Evolutionary conservation across 768 basidiomycete species (phyloP), one percentile per base, ranked within the genome.

Genomic region (Vishniacozyma victoriae): DNA sequence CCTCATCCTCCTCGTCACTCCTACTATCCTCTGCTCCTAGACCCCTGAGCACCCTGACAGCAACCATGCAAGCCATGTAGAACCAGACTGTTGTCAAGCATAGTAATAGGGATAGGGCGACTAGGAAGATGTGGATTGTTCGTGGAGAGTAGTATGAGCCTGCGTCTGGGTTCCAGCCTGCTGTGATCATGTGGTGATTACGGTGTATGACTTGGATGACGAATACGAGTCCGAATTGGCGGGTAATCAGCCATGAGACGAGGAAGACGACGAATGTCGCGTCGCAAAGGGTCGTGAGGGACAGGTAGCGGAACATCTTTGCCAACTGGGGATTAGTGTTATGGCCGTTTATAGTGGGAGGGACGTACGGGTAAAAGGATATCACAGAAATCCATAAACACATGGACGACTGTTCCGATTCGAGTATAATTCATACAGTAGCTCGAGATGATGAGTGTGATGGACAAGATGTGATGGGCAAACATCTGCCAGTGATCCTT

Each of bases 401-500:
- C 78, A 80, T 95, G 84, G 51, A 95, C 82, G 38, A 90, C 75
- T 59, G 85, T 87, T 14, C 95, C 95, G 36, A 92, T 79, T 37
- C 91, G 85, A 7, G 88, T 93, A 67, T 83, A 84, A 72, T 91
- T 85, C 68, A 78, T 80, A 52, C 78, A 78, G 73, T 95, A 97
- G 71, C 87, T 90, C 33, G 76, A 63, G 26, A 77, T 72, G 74
- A 96, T 82, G 53, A 99, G 80, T 41, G 77, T 65, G 52, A 91
- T 78, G 12, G 91, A 93, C 57, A 97, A 85, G 59, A 93, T 67
- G 69, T 99, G 95, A 75, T 99, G 95, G 20, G 83, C 75, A 80
- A 96, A 86, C 93, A 96, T 96, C 73, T 96, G 93, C 60, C 77
- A 76, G 72, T 96, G 89, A 72, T 99, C 95, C 69, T 88, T 90